A percentile compares a stretch with the other conserved stretches of the same genome.
Conservation (phyloP, 1,139 yeast genomes). For the Kurtzmaniella quercitrusa region DNA sequence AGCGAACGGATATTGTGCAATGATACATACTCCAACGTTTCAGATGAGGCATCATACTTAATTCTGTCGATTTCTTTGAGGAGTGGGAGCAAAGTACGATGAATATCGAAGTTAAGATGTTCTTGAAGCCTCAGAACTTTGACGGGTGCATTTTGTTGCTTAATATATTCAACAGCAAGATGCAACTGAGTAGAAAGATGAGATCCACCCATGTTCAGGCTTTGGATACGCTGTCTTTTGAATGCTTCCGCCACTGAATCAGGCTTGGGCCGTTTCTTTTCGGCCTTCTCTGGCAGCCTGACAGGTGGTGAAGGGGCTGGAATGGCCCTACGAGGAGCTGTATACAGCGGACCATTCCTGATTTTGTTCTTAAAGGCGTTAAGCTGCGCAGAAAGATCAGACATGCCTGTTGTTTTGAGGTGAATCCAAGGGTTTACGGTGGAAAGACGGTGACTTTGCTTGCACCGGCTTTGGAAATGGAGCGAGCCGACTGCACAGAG, state of each 20-base stretch:
- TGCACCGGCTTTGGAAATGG: background rate
- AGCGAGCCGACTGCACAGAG: background rate
- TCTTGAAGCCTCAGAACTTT: slow-evolving; percentile 56
- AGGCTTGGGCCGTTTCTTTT: slow-evolving; percentile 4
- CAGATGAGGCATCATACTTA: slow-evolving; percentile 51
- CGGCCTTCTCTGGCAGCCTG: slow-evolving; percentile 12
- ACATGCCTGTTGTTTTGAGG: slow-evolving; percentile 22
- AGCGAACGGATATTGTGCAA: slow-evolving; percentile 82
- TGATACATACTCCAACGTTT: slow-evolving; percentile 82
- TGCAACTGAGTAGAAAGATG: slow-evolving; percentile 79
- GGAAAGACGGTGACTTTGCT: background rate
- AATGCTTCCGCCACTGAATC: slow-evolving; percentile 33
- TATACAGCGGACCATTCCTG: slow-evolving; percentile 45
- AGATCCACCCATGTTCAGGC: slow-evolving; percentile 39
- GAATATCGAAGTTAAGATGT: slow-evolving; percentile 48
- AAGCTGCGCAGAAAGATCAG: slow-evolving; percentile 44
- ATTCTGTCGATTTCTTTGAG: slow-evolving; percentile 75
- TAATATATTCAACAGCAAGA: slow-evolving; percentile 85
- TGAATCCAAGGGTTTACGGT: background rate
- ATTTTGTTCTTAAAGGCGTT: slow-evolving; percentile 48
- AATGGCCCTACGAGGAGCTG: slow-evolving; percentile 28
- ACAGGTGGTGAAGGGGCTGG: slow-evolving; percentile 7
- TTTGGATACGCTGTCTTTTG: slow-evolving; percentile 31
- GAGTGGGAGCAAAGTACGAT: slow-evolving; percentile 58
- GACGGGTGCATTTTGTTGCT: slow-evolving; percentile 65